These are phyloP conservation scores for Hyphodiscus hymeniophilus DNA, from an alignment of 495 filamentous ascomycete genomes.

Conservation along the genomic window DNA sequence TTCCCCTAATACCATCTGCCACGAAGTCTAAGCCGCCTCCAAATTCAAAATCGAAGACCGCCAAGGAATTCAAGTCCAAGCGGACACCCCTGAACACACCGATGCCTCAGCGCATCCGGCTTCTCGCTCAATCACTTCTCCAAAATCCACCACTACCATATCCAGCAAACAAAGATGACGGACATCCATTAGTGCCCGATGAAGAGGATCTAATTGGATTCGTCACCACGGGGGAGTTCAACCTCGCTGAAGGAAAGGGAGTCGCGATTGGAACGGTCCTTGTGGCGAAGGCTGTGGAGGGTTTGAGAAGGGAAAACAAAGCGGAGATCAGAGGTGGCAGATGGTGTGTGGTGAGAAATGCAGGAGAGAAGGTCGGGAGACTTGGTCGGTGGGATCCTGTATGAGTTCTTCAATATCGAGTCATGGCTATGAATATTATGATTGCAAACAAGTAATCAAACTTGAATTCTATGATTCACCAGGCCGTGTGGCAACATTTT, in stretches of 20 bases:
- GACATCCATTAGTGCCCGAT: slow-evolving; percentile 57
- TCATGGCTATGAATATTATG: too few species aligned
- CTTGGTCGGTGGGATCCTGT: slow-evolving; percentile 73
- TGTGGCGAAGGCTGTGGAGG: slow-evolving; percentile 46
- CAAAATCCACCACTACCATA: slow-evolving; percentile 19
- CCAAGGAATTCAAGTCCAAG: not conserved
- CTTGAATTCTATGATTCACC: too few species aligned
- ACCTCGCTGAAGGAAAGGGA: slow-evolving; percentile 66
- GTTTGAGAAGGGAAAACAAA: slow-evolving; percentile 20
- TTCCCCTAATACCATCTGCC: slow-evolving; percentile 12
- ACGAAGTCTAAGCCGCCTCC: slow-evolving; percentile 14
- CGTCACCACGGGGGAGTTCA: slow-evolving; percentile 80
- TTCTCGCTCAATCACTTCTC: slow-evolving; percentile 45
- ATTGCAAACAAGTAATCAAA: too few species aligned
- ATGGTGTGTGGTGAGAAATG: slow-evolving; percentile 73
- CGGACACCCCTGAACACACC: slow-evolving; percentile 16
- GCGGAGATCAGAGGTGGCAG: slow-evolving; percentile 30
- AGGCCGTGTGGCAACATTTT: too few species aligned
- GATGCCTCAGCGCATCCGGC: slow-evolving; percentile 16
- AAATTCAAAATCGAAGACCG: slow-evolving; percentile 8
- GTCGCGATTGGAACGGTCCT: slow-evolving; percentile 68
- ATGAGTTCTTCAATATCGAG: slow-evolving; percentile 28
- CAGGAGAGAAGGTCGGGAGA: slow-evolving; percentile 68
- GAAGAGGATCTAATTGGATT: slow-evolving; percentile 84
- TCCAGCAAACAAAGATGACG: slow-evolving; percentile 26